Percentiles rank a stretch among this genome's conserved stretches.
Conservation (phyloP, 2,329 filamentous ascomycete species). For the Didymella lethalis region DNA sequence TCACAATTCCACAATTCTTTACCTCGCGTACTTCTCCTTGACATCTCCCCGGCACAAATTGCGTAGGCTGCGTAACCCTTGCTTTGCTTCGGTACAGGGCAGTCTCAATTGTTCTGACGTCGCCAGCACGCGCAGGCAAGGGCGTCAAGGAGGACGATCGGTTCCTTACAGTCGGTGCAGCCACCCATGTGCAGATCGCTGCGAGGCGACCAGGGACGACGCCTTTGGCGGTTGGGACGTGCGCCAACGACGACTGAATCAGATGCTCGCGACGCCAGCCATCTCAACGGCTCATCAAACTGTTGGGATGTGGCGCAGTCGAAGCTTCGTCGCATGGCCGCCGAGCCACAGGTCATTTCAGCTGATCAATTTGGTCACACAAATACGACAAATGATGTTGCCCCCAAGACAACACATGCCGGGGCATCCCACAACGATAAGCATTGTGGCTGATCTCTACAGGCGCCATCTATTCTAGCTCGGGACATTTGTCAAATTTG, state of each 20-base stretch:
- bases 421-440: no score
- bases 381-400: no score
- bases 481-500: no score
- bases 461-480: no score
- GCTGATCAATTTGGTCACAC: no score
- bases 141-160: not conserved
- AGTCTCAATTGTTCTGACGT: conserved; percentile 4
- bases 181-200: not conserved
- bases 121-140: not conserved
- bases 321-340: not conserved
- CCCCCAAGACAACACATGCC: no score
- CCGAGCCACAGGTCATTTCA: not conserved
- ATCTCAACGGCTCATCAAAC: not conserved
- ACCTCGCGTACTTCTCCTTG: not conserved
- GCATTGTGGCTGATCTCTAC: no score
- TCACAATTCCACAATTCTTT: conserved; percentile 7
- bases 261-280: not conserved
- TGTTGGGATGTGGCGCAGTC: not conserved
- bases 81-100: conserved; percentile 2
- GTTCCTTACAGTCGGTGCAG: not conserved
- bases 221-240: not conserved
- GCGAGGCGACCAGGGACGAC: not conserved
- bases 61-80: conserved; percentile 3
- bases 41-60: not conserved
- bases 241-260: not conserved